Evolutionary conservation across 352 stramenopile genomes (phyloP).

Genomic region (Peronospora belbahrii): DNA sequence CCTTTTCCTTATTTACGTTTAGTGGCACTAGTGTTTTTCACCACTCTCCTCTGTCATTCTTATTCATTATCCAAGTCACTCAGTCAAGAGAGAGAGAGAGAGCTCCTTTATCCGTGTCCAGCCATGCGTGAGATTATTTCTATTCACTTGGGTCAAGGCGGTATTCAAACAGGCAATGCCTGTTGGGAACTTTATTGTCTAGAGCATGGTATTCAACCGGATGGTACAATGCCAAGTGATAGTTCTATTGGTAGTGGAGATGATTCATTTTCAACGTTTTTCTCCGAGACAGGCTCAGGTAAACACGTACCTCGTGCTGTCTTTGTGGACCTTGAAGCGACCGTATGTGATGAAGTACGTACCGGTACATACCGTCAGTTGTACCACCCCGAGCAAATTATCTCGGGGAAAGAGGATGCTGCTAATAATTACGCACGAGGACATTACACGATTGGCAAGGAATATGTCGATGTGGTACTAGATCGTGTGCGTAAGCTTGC

Average conservation of each 20-base stretch:
- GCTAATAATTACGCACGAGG: constrained; percentile 90
- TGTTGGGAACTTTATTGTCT: constrained; percentile 86
- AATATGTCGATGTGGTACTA: constrained; percentile 93
- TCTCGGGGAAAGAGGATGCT: constrained; percentile 95
- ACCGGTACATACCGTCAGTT: constrained; percentile 93
- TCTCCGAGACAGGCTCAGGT: constrained; percentile 84
- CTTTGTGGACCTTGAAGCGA: constrained; percentile 83
- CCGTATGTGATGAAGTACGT: constrained; percentile 92
- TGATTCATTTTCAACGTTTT: constrained; percentile 77
- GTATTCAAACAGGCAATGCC: constrained; percentile 72
- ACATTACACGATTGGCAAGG: constrained; percentile 91
- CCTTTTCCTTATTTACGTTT: too few relatives aligned
- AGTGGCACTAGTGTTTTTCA: too few relatives aligned
- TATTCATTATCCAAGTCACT: neutral
- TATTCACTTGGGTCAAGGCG: constrained; percentile 93
- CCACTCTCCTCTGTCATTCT: too few relatives aligned
- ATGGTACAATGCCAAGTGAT: constrained; percentile 31
- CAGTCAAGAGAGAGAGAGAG: constrained; percentile 65
- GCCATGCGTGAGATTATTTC: constrained; percentile 92
- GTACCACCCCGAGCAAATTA: constrained; percentile 98
- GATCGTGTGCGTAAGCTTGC: constrained; percentile 95
- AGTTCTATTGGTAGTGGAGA: constrained; percentile 36
- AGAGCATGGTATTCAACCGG: constrained; percentile 43
- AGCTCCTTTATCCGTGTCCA: constrained; percentile 99
- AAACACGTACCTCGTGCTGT: constrained; percentile 60